Base-by-base conservation (phyloP, 1,284 basidiomycete species). In the Moesziomyces sp. region DNA sequence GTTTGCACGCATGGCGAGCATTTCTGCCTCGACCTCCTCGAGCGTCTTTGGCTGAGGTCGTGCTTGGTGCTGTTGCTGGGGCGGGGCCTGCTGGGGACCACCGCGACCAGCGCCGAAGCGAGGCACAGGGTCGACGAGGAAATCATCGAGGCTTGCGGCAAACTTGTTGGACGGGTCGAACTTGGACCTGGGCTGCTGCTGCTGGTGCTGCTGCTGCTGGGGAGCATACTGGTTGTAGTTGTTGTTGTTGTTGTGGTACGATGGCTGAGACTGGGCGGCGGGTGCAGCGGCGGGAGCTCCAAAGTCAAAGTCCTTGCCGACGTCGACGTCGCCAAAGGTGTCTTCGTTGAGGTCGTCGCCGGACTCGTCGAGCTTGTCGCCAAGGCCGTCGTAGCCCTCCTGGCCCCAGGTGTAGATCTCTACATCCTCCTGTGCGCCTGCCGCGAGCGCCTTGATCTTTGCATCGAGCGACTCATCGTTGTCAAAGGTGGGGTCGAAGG, bases 301-400 rank as follows among this genome's bases (percentile, higher is more conserved):
- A 86, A 97, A 98, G 86, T 97, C 93, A 83, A 97, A 98, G 86
- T 97, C 94, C 84, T 91, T 93, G 83, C 91, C 80, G 24, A 75
- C 73, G 46, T 76, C 78, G 46, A 74, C 45, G 19, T 73, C 67
- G 42, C 95, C 96, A 86, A 99, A 99, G 1, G 96, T 99, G 86
- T 97, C 94, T 82, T 97, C 93, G 67, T 79, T 79, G 19, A 80
- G 49, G 28, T 77, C 78, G 54, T 80, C 77, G 30, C 71, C 70
- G 9, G 75, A 60, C 84, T 98, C 96, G 78, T 92, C 90, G 63
- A 97, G 88, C 61, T 89, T 89, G 85, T 93, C 91, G 47, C 91
- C 94, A 11, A 95, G 89, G n/a, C 91, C 92, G 85, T 94, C 93
- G 83, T 93, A 93, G 76, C 90, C 90, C 50, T 93, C 93, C 77